These are phyloP conservation scores for Phytophthora foliorum DNA, from an alignment of 352 stramenopile genomes.

Conservation along the genomic window DNA sequence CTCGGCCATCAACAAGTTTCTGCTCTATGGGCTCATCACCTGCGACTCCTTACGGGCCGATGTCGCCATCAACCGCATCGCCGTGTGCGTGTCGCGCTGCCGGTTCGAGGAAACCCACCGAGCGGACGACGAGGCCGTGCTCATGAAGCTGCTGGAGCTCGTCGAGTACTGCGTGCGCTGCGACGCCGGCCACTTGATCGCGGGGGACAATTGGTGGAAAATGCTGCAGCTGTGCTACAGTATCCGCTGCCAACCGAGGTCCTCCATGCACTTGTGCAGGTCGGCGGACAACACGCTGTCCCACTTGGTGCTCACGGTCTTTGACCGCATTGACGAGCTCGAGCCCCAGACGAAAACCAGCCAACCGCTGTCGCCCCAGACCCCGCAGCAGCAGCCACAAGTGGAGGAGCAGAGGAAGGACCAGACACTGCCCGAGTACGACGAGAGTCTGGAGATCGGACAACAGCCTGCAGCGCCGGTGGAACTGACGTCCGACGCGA, in stretches of 20 bases:
- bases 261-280: constrained; percentile 92
- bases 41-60: constrained; percentile 87
- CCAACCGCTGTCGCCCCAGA: constrained; percentile 10
- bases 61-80: constrained; percentile 95
- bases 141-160: constrained; percentile 97
- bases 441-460: constrained; percentile 41
- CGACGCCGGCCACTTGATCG: constrained; percentile 91
- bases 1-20: constrained; percentile 98
- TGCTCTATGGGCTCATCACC: constrained; percentile 98
- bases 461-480: neutral
- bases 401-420: constrained; percentile 12
- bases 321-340: constrained; percentile 91
- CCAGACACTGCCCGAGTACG: constrained; percentile 24
- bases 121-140: constrained; percentile 92
- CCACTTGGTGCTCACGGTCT: constrained; percentile 97
- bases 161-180: constrained; percentile 96
- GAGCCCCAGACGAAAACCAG: constrained; percentile 38
- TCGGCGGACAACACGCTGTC: constrained; percentile 97
- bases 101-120: constrained; percentile 97
- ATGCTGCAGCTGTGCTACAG: constrained; percentile 98
- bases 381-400: neutral
- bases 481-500: constrained; percentile 16
- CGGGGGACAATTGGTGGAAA: constrained; percentile 94
- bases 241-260: constrained; percentile 92
- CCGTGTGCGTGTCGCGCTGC: constrained; percentile 93